Percentiles rank a stretch among this genome's conserved stretches.
Evolutionary conservation across 306 rosid genomes (phyloP).

Genomic region (Vicia sativa): DNA sequence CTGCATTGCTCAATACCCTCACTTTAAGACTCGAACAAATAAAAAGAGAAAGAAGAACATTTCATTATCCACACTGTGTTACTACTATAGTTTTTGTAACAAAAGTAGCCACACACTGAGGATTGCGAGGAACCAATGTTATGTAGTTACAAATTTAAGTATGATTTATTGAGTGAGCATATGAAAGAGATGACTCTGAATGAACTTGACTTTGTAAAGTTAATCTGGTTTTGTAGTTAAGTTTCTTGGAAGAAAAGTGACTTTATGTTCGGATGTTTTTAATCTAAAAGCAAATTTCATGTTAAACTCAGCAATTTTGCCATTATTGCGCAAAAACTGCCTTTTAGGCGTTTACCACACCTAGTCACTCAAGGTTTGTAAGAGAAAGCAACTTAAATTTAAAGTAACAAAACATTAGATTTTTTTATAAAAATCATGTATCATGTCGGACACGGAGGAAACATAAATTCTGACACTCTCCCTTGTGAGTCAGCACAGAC

Average conservation of each 20-base stretch:
- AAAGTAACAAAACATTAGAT: neutral
- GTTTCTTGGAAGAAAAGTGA: neutral
- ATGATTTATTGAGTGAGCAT: neutral
- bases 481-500: neutral
- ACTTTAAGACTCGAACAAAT: conserved; percentile 6
- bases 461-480: neutral
- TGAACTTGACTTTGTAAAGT: neutral
- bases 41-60: conserved; percentile 10
- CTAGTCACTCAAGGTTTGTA: neutral
- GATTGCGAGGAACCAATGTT: conserved; percentile 10
- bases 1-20: neutral
- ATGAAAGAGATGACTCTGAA: neutral
- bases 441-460: neutral
- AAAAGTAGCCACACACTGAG: conserved; percentile 14
- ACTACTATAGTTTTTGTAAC: neutral
- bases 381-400: neutral
- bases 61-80: neutral
- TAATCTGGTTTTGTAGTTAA: neutral
- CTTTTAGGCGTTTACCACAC: neutral
- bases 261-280: neutral
- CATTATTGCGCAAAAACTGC: neutral
- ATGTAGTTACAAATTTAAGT: conserved; percentile 6
- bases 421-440: conserved; percentile 2
- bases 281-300: neutral
- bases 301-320: neutral